These are phyloP conservation scores for Calonectria honghensis DNA, from an alignment of 2,329 filamentous ascomycete genomes.

Conservation along the genomic window DNA sequence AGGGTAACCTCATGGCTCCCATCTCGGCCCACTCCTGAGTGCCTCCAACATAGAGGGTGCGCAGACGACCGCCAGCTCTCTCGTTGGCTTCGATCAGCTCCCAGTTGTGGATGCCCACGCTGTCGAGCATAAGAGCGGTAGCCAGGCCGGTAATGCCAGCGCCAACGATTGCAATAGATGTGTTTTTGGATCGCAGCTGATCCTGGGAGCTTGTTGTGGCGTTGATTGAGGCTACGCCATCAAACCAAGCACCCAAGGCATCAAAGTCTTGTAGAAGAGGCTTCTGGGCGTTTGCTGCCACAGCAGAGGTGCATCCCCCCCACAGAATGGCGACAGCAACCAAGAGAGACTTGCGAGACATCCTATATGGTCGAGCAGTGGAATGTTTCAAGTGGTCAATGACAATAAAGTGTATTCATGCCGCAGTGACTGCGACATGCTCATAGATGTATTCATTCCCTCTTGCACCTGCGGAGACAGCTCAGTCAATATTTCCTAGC, in stretches of 20 bases:
- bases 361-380: not conserved
- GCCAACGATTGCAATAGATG: constrained; percentile 76
- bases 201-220: not conserved
- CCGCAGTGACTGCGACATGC: not conserved
- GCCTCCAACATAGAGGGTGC: constrained; percentile 77
- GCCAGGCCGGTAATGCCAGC: constrained; percentile 80
- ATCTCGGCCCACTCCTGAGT: constrained; percentile 63
- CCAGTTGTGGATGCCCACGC: constrained; percentile 75
- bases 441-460: constrained; percentile 10
- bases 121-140: constrained; percentile 71
- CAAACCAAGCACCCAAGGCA: constrained; percentile 39
- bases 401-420: not conserved
- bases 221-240: constrained; percentile 31
- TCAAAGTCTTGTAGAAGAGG: constrained; percentile 36
- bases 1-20: constrained; percentile 80
- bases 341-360: not conserved
- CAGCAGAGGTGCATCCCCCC: not conserved
- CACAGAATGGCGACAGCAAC: constrained; percentile 1
- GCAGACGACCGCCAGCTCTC: constrained; percentile 78
- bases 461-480: not conserved
- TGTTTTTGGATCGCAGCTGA: not conserved
- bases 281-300: not conserved
- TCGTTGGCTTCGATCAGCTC: constrained; percentile 77
- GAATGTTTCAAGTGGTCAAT: not conserved
- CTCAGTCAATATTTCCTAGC: not conserved